Percentiles rank a stretch among this genome's conserved stretches.
Conservation (phyloP, 2,329 filamentous ascomycete genomes). For the Colletotrichum cereale region DNA sequence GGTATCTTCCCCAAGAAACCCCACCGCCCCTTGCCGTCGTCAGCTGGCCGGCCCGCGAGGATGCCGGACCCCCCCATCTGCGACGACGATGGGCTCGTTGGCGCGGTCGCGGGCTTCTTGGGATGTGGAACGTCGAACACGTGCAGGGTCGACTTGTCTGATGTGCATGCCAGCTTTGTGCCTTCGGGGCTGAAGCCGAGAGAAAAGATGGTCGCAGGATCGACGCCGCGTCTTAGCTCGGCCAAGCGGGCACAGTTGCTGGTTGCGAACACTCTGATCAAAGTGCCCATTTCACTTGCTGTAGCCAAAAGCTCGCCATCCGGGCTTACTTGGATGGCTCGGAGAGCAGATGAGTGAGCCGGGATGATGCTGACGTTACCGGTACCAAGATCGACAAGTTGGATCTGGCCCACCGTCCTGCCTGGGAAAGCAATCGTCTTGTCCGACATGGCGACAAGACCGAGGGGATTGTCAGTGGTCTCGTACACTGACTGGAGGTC, state of each 20-base stretch:
- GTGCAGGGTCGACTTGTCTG: conserved; percentile 96
- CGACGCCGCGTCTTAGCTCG: conserved; percentile 89
- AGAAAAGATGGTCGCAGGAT: conserved; percentile 88
- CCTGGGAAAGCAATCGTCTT: conserved; percentile 87
- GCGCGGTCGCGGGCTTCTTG: conserved; percentile 50
- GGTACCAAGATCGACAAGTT: conserved; percentile 82
- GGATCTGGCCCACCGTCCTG: conserved; percentile 88
- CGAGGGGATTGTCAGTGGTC: conserved; percentile 86
- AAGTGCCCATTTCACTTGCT: conserved; percentile 90
- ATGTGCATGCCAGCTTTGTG: conserved; percentile 87
- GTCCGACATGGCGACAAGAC: conserved; percentile 82
- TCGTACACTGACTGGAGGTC: conserved; percentile 81
- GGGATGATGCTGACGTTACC: conserved; percentile 93
- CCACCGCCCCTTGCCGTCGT: conserved; percentile 79
- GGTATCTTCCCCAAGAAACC: conserved; percentile 87
- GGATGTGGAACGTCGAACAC: conserved; percentile 85
- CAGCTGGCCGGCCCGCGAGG: conserved; percentile 49
- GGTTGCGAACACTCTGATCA: conserved; percentile 88
- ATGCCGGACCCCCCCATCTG: conserved; percentile 27
- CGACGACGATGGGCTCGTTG: conserved; percentile 43
- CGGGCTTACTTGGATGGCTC: conserved; percentile 82
- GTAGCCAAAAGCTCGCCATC: conserved; percentile 88
- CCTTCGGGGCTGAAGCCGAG: conserved; percentile 88
- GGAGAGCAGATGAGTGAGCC: conserved; percentile 84
- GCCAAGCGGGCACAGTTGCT: conserved; percentile 82